These are phyloP conservation scores for Colletotrichum tanaceti DNA, from an alignment of 2,329 filamentous ascomycete species.

Conservation along the genomic window DNA sequence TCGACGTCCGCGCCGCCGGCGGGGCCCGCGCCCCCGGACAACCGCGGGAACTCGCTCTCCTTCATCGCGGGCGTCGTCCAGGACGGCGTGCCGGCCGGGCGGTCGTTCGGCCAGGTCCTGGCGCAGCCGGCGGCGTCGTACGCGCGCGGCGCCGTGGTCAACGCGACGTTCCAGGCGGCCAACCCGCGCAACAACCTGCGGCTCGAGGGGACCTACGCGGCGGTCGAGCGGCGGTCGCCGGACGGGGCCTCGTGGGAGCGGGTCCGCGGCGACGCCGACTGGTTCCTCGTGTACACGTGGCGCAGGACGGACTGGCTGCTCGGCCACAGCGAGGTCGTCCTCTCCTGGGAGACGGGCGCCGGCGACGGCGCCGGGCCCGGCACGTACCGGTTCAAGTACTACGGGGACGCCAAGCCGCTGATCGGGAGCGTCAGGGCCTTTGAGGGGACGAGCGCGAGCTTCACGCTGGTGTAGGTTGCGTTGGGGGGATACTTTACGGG, in stretches of 20 bases:
- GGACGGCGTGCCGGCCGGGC: conserved; percentile 74
- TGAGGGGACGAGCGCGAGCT: conserved; percentile 72
- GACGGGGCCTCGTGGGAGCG: conserved; percentile 66
- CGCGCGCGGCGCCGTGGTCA: conserved; percentile 69
- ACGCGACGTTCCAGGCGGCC: conserved; percentile 81
- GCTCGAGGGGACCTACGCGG: conserved; percentile 80
- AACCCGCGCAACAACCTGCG: conserved; percentile 91
- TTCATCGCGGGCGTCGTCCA: conserved; percentile 85
- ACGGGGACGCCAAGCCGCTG: conserved; percentile 80
- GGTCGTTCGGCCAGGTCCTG: conserved; percentile 76
- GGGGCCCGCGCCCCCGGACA: conserved; percentile 80
- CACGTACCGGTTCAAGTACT: conserved; percentile 83
- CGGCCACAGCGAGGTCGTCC: conserved; percentile 80
- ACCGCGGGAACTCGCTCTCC: conserved; percentile 77
- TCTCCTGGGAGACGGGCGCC: conserved; percentile 84
- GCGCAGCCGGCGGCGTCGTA: conserved; percentile 66
- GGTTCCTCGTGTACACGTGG: conserved; percentile 87
- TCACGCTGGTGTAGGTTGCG: conserved; percentile 51
- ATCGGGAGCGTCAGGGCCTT: conserved; percentile 73
- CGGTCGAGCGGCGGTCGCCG: conserved; percentile 73
- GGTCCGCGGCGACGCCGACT: conserved; percentile 81
- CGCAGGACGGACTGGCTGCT: conserved; percentile 74
- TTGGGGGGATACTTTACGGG: neutral
- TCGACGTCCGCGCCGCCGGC: conserved; percentile 56
- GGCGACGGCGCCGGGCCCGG: conserved; percentile 62